Evolutionary conservation across 2,329 filamentous ascomycete species (phyloP).

Genomic region (Chaetomium strumarium): DNA sequence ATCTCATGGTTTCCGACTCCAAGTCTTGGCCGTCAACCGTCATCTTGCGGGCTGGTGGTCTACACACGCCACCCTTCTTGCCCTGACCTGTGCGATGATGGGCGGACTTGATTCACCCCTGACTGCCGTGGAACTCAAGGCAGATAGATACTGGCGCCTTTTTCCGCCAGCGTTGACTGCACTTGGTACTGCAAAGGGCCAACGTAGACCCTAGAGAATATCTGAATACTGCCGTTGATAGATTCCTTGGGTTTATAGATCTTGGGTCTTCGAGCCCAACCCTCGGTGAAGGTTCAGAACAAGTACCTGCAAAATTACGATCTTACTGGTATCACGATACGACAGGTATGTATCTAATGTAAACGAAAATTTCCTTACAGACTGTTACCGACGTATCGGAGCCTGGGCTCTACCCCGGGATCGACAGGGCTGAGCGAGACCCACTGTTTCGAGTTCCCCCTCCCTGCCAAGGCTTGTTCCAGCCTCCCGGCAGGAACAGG

Average conservation of each 20-base stretch:
- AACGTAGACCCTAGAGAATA: neutral
- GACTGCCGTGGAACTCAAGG: neutral
- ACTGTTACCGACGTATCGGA: too few relatives aligned
- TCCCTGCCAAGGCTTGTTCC: conserved; percentile 2
- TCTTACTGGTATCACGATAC: too few relatives aligned
- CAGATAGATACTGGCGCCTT: neutral
- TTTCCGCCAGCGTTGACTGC: neutral
- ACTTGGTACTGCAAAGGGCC: neutral
- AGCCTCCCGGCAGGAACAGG: conserved; percentile 4
- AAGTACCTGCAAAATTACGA: too few relatives aligned
- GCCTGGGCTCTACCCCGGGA: too few relatives aligned
- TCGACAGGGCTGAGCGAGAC: too few relatives aligned
- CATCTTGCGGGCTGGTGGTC: conserved; percentile 6
- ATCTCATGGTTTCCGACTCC: conserved; percentile 31
- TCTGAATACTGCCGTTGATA: neutral
- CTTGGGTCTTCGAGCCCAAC: too few relatives aligned
- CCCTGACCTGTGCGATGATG: neutral
- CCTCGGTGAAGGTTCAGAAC: too few relatives aligned
- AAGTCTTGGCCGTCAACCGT: conserved; percentile 14
- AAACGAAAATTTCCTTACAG: too few relatives aligned
- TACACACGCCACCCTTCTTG: neutral
- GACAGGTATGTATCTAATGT: too few relatives aligned
- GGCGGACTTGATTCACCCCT: neutral
- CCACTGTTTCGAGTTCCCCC: neutral
- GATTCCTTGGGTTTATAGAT: neutral